phyloP scores from a whole-genome alignment of 2,329 filamentous ascomycete species.

The Alternaria conjuncta region DNA sequence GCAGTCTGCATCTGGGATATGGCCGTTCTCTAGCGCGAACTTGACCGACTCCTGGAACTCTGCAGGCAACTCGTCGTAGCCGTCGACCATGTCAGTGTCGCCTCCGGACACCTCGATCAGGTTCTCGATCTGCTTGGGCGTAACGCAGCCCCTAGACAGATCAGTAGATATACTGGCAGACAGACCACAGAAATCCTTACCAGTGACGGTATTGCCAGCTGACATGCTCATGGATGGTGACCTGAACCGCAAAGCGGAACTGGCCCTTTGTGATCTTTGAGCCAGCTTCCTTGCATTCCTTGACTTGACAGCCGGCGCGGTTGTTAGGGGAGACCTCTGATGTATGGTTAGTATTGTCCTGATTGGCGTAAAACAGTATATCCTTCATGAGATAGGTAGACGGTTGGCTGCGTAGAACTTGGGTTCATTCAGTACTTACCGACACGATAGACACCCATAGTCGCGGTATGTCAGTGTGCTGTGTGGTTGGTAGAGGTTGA shows the following conservation, averaged over 20 bases:
- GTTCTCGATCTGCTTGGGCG: constrained; percentile 73
- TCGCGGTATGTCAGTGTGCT: constrained; percentile 7
- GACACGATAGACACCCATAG: constrained; percentile 38
- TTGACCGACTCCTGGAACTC: constrained; percentile 76
- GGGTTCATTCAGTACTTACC: constrained; percentile 19
- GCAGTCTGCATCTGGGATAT: constrained; percentile 86
- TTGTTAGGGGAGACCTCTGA: constrained; percentile 54
- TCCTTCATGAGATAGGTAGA: background rate
- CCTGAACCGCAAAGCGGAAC: constrained; percentile 76
- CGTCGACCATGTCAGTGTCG: constrained; percentile 75
- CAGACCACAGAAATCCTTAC: constrained; percentile 58
- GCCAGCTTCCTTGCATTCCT: constrained; percentile 73
- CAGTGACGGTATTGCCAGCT: constrained; percentile 86
- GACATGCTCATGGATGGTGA: constrained; percentile 66
- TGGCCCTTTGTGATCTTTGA: constrained; percentile 75
- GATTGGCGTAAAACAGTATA: background rate
- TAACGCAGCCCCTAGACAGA: constrained; percentile 79
- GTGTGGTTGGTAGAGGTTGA: background rate
- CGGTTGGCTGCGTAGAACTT: background rate
- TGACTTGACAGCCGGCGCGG: constrained; percentile 74
- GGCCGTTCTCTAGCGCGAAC: constrained; percentile 74
- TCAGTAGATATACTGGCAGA: constrained; percentile 9
- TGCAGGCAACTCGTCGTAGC: constrained; percentile 75
- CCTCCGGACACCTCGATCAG: constrained; percentile 64
- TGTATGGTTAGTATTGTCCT: background rate